phyloP scores from a whole-genome alignment of 2,329 filamentous ascomycete species.

The Neofusicoccum umdonicola region DNA sequence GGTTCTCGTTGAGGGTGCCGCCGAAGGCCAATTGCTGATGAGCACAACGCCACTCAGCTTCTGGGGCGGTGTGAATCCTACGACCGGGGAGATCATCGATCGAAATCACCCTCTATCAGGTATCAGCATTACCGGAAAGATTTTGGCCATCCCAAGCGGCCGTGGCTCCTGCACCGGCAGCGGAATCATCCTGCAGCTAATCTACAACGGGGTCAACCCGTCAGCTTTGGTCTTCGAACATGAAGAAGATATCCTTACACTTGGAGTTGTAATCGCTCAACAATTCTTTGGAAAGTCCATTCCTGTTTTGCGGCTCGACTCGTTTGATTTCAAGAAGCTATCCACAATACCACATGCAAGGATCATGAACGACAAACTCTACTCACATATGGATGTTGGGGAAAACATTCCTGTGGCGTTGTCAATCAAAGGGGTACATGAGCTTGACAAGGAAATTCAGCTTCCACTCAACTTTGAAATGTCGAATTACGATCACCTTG shows the following conservation, averaged over 20 bases:
- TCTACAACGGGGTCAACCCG: conserved; percentile 42
- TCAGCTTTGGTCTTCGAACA: conserved; percentile 43
- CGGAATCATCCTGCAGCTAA: conserved; percentile 44
- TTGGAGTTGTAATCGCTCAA: conserved; percentile 46
- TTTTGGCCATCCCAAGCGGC: conserved; percentile 47
- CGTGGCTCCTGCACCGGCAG: conserved; percentile 50
- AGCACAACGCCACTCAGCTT: conserved; percentile 39
- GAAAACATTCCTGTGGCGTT: no score
- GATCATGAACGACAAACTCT: no score
- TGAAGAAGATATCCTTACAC: conserved; percentile 45
- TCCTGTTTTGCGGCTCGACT: conserved; percentile 37
- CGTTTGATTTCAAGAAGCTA: background rate
- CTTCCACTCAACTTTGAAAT: conserved; percentile 17
- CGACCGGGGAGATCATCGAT: conserved; percentile 45
- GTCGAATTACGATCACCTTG: conserved; percentile 27
- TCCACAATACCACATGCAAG: background rate
- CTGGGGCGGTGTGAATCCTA: conserved; percentile 45
- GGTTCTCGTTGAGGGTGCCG: no score
- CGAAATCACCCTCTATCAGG: conserved; percentile 44
- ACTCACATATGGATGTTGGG: no score
- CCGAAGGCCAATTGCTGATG: no score
- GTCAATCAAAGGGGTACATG: no score
- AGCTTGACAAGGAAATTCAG: no score
- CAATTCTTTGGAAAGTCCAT: conserved; percentile 42
- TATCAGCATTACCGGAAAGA: conserved; percentile 26